Base-by-base conservation (phyloP, 305 asterid genomes). In the Nicotiana rustica region DNA sequence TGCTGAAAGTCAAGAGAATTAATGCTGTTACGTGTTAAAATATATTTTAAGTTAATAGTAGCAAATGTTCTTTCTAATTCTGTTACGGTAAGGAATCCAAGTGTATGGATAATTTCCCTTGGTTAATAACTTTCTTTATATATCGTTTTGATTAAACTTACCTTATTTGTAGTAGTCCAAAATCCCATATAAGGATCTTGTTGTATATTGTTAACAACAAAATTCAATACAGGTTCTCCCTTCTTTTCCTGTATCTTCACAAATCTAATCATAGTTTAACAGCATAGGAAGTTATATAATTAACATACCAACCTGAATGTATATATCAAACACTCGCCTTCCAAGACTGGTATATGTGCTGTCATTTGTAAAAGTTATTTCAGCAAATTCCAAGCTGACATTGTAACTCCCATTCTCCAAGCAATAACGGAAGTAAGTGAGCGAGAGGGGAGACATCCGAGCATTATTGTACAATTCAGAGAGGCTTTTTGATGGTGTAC, bases 361-460 rank as follows among this genome's bases (percentile, higher is more conserved):
- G 88, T 94, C 95, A 83, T 89, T 89, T 29, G 96, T 78, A 90
- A 94, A 94, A 19, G 81, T 81, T 78, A 93, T 87, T 86, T 96
- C 99, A 17, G 98, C 94, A 68, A 96, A 94, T 84, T 93, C 96
- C 82, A 96, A 91, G 86, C 86, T 89, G 83, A 96, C 93, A n/a
- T 87, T 92, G 83, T 96, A 96, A 88, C 81, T 88, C 84, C 98
- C 99, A 14, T 93, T 93, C 88, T 92, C 97, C 94, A 96, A 82
- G 90, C 99, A 96, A 86, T 93, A 93, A 83, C 88, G 93, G 88
- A 92, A 92, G 85, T 96, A 96, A 55, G 98, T 88, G 78, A 96
- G 92, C 4, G 97, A 91, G 70, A 93, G 93, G 68, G 99, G 98
- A 87, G 97, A 92, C 49, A 93, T 91, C 38, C 98, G 98, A 5